A percentile compares a stretch with the other conserved stretches of the same genome.
Conservation (phyloP, 345 rosid genomes). For the Pseudoturritis turrita region DNA sequence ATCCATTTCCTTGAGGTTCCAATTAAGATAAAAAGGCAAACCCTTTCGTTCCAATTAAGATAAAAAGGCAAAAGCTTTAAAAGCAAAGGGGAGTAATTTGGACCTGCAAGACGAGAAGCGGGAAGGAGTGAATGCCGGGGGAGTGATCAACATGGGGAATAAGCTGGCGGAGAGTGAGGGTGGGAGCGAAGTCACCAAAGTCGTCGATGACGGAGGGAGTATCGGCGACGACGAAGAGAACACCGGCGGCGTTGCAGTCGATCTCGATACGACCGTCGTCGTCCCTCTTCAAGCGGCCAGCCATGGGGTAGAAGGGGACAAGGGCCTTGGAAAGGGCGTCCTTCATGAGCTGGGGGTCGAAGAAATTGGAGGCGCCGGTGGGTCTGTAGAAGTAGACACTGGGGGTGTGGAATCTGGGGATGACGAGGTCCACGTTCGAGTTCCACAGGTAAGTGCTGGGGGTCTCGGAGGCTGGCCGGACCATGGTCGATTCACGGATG, state of each 20-base stretch:
- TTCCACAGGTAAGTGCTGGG: slow-evolving; percentile 66
- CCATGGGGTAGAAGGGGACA: slow-evolving; percentile 94
- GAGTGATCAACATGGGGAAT: slow-evolving; percentile 87
- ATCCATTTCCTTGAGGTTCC: too few relatives aligned
- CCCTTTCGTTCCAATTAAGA: too few relatives aligned
- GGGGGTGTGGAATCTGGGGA: slow-evolving; percentile 86
- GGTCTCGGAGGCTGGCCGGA: slow-evolving; percentile 65
- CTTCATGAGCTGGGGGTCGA: slow-evolving; percentile 56
- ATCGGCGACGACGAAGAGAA: slow-evolving; percentile 77
- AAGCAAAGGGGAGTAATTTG: too few relatives aligned
- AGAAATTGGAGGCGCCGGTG: slow-evolving; percentile 54
- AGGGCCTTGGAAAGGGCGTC: slow-evolving; percentile 70
- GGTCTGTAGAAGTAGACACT: slow-evolving; percentile 94
- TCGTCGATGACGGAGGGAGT: slow-evolving; percentile 61
- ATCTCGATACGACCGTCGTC: slow-evolving; percentile 94
- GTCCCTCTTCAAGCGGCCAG: slow-evolving; percentile 62
- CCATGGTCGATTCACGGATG: slow-evolving; percentile 69
- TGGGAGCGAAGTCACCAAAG: slow-evolving; percentile 89
- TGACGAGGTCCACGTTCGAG: slow-evolving; percentile 83
- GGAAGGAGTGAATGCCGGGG: slow-evolving; percentile 60
- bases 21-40: too few relatives aligned
- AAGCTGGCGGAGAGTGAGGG: slow-evolving; percentile 74
- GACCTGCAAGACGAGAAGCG: slow-evolving; percentile 93
- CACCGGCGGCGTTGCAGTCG: slow-evolving; percentile 79
- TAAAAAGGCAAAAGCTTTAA: too few relatives aligned